Conservation (phyloP, 2,329 filamentous ascomycete genomes). For the Ceratocystiopsis minuta region DNA sequence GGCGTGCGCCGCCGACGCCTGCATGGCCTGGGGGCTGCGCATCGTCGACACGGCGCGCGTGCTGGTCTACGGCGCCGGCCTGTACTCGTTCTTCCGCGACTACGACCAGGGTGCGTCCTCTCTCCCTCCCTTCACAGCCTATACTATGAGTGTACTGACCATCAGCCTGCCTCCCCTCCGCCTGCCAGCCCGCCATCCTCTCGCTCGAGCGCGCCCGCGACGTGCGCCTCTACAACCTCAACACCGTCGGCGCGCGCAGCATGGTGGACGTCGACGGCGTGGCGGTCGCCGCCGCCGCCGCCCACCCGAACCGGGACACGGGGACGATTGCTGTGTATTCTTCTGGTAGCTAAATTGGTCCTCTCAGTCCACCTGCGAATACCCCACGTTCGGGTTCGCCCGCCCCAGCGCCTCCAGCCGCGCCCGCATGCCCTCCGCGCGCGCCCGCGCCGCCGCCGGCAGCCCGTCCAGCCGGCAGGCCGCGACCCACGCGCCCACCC, state of each 20-base stretch:
- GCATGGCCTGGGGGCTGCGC: slow-evolving; percentile 45
- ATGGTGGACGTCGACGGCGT: slow-evolving; percentile 22
- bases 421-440: slow-evolving; percentile 45
- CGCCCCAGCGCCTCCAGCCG: slow-evolving; percentile 43
- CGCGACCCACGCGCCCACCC: slow-evolving; percentile 47
- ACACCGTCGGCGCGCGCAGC: slow-evolving; percentile 23
- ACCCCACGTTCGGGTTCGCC: slow-evolving; percentile 44
- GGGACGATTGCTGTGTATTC: slow-evolving; percentile 20
- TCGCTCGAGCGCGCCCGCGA: slow-evolving; percentile 14
- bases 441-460: slow-evolving; percentile 18
- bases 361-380: slow-evolving; percentile 38
- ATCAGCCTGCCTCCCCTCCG: slow-evolving; percentile 22
- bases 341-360: too few species aligned
- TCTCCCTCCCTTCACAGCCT: not conserved
- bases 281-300: slow-evolving; percentile 18
- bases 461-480: slow-evolving; percentile 35
- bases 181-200: slow-evolving; percentile 29
- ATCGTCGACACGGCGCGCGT: slow-evolving; percentile 38
- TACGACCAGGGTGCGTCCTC: slow-evolving; percentile 25
- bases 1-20: slow-evolving; percentile 28
- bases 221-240: slow-evolving; percentile 25
- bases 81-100: slow-evolving; percentile 53
- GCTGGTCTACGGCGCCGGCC: slow-evolving; percentile 41
- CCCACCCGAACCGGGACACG: slow-evolving; percentile 22
- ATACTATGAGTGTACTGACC: too few species aligned